These are phyloP conservation scores for Solanum hybrid DNA, from an alignment of 305 asterid species.

Conservation along the genomic window DNA sequence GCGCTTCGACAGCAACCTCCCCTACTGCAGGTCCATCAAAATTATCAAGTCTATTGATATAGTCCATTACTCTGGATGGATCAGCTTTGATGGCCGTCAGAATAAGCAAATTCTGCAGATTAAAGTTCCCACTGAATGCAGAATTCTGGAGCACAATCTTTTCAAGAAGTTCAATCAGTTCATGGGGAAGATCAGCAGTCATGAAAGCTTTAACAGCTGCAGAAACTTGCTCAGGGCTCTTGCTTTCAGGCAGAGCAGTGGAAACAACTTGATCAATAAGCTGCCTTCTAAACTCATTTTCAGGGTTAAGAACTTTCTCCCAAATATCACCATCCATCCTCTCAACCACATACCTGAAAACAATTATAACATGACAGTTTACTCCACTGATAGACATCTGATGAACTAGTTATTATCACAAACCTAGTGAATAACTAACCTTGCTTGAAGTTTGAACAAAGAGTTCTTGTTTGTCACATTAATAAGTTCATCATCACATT, in stretches of 20 bases:
- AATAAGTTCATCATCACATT: conserved; percentile 94
- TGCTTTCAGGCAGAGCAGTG: conserved; percentile 99
- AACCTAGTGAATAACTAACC: conserved; percentile 42
- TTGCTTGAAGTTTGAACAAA: conserved; percentile 92
- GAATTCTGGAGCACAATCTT: conserved; percentile 97
- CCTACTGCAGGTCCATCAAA: conserved; percentile 99
- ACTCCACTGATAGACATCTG: background rate
- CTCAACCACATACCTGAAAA: conserved; percentile 85
- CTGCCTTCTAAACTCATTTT: conserved; percentile 94
- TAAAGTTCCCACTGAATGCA: conserved; percentile 96
- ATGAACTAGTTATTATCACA: background rate
- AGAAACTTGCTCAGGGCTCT: conserved; percentile 99
- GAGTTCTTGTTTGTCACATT: conserved; percentile 93
- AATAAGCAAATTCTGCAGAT: conserved; percentile 86
- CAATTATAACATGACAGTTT: background rate
- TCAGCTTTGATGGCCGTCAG: conserved; percentile 98
- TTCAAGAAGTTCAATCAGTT: conserved; percentile 94
- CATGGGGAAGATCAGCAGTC: conserved; percentile 99
- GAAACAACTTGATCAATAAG: conserved; percentile 99
- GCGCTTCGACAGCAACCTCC: conserved; percentile 96
- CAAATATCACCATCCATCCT: conserved; percentile 98
- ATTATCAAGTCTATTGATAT: conserved; percentile 88
- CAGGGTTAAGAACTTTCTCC: conserved; percentile 93
- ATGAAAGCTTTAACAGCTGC: conserved; percentile 99
- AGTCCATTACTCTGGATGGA: conserved; percentile 97